Base-by-base conservation (phyloP, 176 grass and related monocot genomes). In the Bromus sterilis region DNA sequence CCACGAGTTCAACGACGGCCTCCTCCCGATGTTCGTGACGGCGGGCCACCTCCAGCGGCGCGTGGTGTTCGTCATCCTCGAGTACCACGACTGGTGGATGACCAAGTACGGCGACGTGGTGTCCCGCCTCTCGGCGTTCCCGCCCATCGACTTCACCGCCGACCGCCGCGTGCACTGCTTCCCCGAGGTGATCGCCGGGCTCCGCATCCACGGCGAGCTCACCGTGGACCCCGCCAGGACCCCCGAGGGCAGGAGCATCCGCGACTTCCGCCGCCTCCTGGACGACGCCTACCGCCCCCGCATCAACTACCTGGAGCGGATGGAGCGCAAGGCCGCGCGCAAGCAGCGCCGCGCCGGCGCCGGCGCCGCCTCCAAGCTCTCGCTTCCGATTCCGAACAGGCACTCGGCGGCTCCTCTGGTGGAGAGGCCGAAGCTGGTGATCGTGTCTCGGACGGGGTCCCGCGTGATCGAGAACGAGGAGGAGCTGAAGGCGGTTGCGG, bases 1-100 rank as follows among this genome's bases (percentile, higher is more conserved):
- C 66, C 96, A 98, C 79, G 93, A 95, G 61, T 98, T 98, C 92
- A 98, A 93, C 79, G 96, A 98, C 81, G 96, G 92, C 57, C 87
- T 98, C 57, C 76, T 98, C 33, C 96, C 96, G 59, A 86, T 98
- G 55, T 98, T 93, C 86, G 88, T 98, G 30, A 95, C 96, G 60
- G 79, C 96, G 16, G 48, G 53, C 4, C 93, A 88, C 79, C 53
- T 95, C 48, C 77, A 83, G 1, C 79, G 86, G 2, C 87, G 74
- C 55, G 93, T 98, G 71, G 88, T 88, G 43, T 75, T 95, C 44
- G 76, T 98, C 20, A 87, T 95, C 49, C 78, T 95, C 59, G 93
- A 98, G 86, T 93, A 95, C 78, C 91, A 95, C 37, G 57, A 80
- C 74, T 95, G 96, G 96, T 99, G 96, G 96, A 79, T 89, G 2